Base-by-base conservation (phyloP, 192 early-diverging fungal species). In the Chytriomyces confervae region DNA sequence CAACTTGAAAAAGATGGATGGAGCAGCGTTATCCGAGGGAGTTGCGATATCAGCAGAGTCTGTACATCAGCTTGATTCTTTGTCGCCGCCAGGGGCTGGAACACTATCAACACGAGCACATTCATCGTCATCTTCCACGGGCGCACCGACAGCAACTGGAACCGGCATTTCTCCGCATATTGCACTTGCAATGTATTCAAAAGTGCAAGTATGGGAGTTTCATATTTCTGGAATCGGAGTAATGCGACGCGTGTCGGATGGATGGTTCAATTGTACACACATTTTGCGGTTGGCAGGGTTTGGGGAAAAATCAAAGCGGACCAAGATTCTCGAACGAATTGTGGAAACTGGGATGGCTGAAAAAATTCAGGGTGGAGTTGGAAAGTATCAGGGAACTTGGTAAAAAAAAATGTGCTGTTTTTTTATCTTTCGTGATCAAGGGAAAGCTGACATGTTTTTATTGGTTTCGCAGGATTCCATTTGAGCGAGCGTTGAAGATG, bases 371-470 rank as follows among this genome's bases (percentile, higher is more conserved):
- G 87, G 87, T 29, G 87, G 87, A 13, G 87, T 80, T 73, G 87
- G 87, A 11, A 85, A 86, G 62, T 87, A 87, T 74, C 87, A 89
- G 77, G 87, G 87, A 11, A 88, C 87, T 24, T 88, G 87, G 87
- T 88, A 66, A 53, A 79, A 66, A 87, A 27, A 66, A 49, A 78
- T 69, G 43, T 47, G 20, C 46, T 44, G 50, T 16, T 46, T 27
- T 44, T 27, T 27, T 27, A 0, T 27, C 24, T 27, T 57, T 51
- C 24, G 18, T 48, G 60, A 13, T 49, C 5, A 20, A 27, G 24
- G 53, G 16, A 3, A 20, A 45, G 16, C n/a, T 46, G 18, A 62
- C 6, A 2, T 62, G 48, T 11, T 50, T 44, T 20, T 13, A 18
- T 45, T 6, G 43, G 68, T 69, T 57, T 48, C 49, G 8, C 61